Conservation (phyloP, 2,329 filamentous ascomycete species). For the Fusarium mangiferae region DNA sequence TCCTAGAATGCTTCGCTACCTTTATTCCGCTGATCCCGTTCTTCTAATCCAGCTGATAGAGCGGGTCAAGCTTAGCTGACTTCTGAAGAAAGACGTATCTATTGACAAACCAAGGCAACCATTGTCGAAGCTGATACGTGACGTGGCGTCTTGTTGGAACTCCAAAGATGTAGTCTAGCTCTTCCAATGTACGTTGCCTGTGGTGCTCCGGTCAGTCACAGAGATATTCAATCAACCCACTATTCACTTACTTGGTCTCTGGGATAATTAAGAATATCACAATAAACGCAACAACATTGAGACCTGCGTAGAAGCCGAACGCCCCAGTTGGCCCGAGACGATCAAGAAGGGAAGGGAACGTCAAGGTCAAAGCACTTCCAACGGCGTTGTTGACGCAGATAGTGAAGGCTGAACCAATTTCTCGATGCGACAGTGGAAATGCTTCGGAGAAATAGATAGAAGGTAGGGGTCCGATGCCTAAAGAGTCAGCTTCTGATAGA, state of each 20-base stretch:
- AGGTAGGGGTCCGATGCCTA: constrained; percentile 47
- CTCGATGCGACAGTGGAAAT: constrained; percentile 65
- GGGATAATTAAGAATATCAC: constrained; percentile 72
- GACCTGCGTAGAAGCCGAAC: constrained; percentile 69
- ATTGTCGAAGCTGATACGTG: constrained; percentile 48
- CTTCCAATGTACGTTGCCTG: constrained; percentile 52
- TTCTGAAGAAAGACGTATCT: constrained; percentile 45
- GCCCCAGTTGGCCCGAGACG: constrained; percentile 54
- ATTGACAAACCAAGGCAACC: constrained; percentile 49
- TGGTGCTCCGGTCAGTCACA: not conserved
- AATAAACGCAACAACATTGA: constrained; percentile 69
- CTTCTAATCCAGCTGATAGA: constrained; percentile 41
- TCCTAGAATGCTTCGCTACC: not conserved
- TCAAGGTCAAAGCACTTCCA: constrained; percentile 49
- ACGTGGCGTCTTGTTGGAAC: constrained; percentile 48
- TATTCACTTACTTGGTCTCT: constrained; percentile 57
- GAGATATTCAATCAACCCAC: accelerated
- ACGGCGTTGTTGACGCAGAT: constrained; percentile 47
- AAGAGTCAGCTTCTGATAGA: not conserved
- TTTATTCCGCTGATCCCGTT: not conserved
- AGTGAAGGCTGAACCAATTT: constrained; percentile 48
- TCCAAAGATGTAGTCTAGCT: constrained; percentile 53
- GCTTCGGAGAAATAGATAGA: constrained; percentile 64
- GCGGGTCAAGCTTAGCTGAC: constrained; percentile 44
- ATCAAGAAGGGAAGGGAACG: constrained; percentile 58